Percentiles rank a stretch among this genome's conserved stretches.
These are phyloP conservation scores for Cenchrus americanus DNA, from an alignment of 176 grass and related monocot species.

Conservation along the genomic window DNA sequence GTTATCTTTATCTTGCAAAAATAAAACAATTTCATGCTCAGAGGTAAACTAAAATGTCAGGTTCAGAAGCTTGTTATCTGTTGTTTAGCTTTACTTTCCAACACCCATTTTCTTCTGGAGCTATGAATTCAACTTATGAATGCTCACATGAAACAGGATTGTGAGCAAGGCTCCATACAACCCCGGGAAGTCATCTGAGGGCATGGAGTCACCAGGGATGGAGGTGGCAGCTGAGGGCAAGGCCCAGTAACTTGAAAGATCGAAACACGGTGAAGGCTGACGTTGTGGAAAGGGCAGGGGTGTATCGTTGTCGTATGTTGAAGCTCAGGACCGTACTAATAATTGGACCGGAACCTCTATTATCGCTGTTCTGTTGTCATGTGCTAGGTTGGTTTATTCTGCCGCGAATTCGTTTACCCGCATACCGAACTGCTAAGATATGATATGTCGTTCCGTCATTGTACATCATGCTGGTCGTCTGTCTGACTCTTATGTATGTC, in stretches of 20 bases:
- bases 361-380: slow-evolving; percentile 25
- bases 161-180: slow-evolving; percentile 82
- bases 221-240: slow-evolving; percentile 45
- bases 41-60: neutral
- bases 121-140: slow-evolving; percentile 8
- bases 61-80: neutral
- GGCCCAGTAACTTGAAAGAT: slow-evolving; percentile 46
- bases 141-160: slow-evolving; percentile 51
- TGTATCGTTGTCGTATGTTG: slow-evolving; percentile 19
- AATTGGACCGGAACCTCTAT: slow-evolving; percentile 39
- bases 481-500: slow-evolving; percentile 31
- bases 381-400: slow-evolving; percentile 45
- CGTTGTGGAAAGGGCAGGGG: slow-evolving; percentile 14
- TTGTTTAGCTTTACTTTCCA: neutral
- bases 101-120: neutral
- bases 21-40: neutral
- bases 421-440: slow-evolving; percentile 23
- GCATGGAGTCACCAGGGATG: slow-evolving; percentile 54
- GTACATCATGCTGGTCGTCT: slow-evolving; percentile 41
- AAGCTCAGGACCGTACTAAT: slow-evolving; percentile 44
- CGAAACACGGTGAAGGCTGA: slow-evolving; percentile 39
- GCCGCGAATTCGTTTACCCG: slow-evolving; percentile 30
- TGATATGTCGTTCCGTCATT: slow-evolving; percentile 17
- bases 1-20: neutral
- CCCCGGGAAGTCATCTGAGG: slow-evolving; percentile 56